Evolutionary conservation across 1,139 yeast species (phyloP), one percentile per base, ranked within the genome.

Genomic region (Magnusiomyces starmeri): DNA sequence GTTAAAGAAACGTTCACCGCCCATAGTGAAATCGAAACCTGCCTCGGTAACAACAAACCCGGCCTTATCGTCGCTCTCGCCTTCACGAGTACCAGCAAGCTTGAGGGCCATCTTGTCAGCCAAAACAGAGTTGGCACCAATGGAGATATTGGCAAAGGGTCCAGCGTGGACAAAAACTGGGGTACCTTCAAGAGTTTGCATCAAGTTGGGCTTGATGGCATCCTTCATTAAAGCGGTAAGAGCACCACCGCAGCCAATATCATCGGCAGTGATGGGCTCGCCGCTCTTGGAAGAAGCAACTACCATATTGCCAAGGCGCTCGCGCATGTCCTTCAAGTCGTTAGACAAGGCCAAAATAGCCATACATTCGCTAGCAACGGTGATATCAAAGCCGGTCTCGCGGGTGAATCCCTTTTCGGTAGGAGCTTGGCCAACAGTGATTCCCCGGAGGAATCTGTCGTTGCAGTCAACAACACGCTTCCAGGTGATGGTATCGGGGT

Each of bases 131-230:
- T 88, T 83, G 7, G 97, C 97, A 66, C 97, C 98, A 67, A 92
- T 92, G 47, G 96, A 87, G 61, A 92, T 92, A 71, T 92, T 92
- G 62, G 98, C 98, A 68, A 92, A 92, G 49, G 98, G 98, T 59
- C 98, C 98, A 54, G 97, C 97, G 68, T 92, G 98, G 51, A 92
- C 96, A 63, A 92, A 83, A 43, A 92, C 98, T 35, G 98, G 98
- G 25, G 97, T 89, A 58, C 98, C 98, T 73, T 92, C 98, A 61
- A 92, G 78, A 51, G 97, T 88, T 74, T 92, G 98, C 98, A 92
- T 92, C 66, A 92, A 74, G 69, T 90, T 92, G 60, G 98, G 98
- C 75, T 92, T 90, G 67, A 92, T 85, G 43, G 98, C 97, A 68
- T 92, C 98, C 75, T 89, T 90, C 75, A 92, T 79, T 63, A 92